Evolutionary conservation across 148 eudicot species (phyloP).

Genomic region (Selenicereus undatus): DNA sequence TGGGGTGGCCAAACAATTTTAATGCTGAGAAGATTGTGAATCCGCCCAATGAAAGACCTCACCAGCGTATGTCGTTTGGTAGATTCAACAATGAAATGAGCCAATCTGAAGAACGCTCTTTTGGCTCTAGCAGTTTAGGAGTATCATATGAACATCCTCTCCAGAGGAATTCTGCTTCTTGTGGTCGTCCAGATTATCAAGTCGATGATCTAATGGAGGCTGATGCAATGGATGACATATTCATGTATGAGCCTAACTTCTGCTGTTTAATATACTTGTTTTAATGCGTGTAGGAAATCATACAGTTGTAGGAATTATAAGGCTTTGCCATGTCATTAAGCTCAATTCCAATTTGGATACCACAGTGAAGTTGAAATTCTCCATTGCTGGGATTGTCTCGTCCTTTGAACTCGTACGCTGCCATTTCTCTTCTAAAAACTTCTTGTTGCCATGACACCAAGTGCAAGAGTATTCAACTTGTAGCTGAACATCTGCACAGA

Average conservation of each 20-base stretch:
- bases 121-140: conserved; percentile 28
- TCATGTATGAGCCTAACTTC: conserved; percentile 52
- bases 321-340: no score
- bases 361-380: no score
- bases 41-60: conserved; percentile 25
- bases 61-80: conserved; percentile 27
- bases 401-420: no score
- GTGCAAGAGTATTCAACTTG: no score
- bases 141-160: conserved; percentile 27
- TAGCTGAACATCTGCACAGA: no score
- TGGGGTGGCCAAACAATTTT: conserved; percentile 33
- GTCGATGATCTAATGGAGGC: conserved; percentile 30
- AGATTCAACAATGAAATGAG: conserved; percentile 28
- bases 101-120: conserved; percentile 23
- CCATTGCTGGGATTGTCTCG: no score
- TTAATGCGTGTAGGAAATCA: conserved; percentile 35
- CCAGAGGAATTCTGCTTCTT: conserved; percentile 23
- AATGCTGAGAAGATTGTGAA: conserved; percentile 24
- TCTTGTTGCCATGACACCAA: no score
- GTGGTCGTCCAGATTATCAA: conserved; percentile 35
- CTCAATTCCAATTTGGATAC: no score
- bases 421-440: no score
- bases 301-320: not conserved
- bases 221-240: conserved; percentile 54
- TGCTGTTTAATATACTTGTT: conserved; percentile 31